Percentiles rank a stretch among this genome's conserved stretches.
Conservation (phyloP, 2,329 filamentous ascomycete species). For the Fusarium nodosum region DNA sequence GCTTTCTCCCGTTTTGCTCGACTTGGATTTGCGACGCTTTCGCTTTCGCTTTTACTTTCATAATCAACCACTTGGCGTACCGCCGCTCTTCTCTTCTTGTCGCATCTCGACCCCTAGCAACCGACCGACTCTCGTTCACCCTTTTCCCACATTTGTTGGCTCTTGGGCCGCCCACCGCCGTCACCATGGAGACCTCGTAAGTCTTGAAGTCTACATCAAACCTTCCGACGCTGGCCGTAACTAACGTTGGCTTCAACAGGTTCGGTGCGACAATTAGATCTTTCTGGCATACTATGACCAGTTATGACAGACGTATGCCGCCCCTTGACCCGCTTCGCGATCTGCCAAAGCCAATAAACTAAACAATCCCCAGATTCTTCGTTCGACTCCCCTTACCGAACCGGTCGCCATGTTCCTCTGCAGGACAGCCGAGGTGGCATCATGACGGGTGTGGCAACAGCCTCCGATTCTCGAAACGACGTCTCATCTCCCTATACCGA, state of each 20-base stretch:
- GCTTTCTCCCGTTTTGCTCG: conserved; percentile 21
- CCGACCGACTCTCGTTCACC: conserved; percentile 35
- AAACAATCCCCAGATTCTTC: conserved; percentile 77
- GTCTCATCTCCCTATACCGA: conserved; percentile 84
- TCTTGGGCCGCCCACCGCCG: conserved; percentile 39
- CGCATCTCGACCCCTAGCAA: conserved; percentile 32
- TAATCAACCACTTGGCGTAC: conserved; percentile 38
- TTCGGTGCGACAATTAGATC: conserved; percentile 82
- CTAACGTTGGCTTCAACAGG: conserved; percentile 56
- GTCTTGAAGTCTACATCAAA: conserved; percentile 27
- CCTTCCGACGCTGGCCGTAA: conserved; percentile 1
- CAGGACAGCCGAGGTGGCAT: conserved; percentile 84
- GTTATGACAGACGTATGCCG: conserved; percentile 74
- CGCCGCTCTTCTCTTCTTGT: conserved; percentile 25
- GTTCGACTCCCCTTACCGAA: conserved; percentile 92
- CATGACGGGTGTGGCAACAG: conserved; percentile 89
- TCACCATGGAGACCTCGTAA: conserved; percentile 52
- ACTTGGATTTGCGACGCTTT: conserved; percentile 15
- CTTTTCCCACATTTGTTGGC: conserved; percentile 37
- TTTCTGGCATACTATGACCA: conserved; percentile 94
- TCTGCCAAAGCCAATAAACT: conserved; percentile 23
- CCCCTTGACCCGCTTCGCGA: conserved; percentile 14
- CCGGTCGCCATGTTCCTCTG: conserved; percentile 89
- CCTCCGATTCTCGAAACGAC: conserved; percentile 88
- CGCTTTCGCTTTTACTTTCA: conserved; percentile 8